Percentiles rank a stretch among this genome's conserved stretches.
Conservation (phyloP, 1,284 basidiomycete species). For the Pseudozyma hubeiensis region DNA sequence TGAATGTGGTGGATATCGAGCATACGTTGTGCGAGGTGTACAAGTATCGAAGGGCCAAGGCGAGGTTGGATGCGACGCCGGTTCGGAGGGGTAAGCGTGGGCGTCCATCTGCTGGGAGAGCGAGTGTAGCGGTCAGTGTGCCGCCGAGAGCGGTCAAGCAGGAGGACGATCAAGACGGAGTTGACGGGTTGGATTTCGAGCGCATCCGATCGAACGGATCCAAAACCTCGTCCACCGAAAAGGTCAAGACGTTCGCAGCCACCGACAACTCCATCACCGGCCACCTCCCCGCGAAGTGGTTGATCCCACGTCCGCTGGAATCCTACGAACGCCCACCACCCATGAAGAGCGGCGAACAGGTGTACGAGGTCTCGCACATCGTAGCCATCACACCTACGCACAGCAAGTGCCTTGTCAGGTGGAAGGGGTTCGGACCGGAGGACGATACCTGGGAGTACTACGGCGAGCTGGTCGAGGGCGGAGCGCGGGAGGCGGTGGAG, state of each 20-base stretch:
- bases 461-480: constrained; percentile 71
- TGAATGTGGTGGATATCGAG: constrained; percentile 74
- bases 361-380: constrained; percentile 48
- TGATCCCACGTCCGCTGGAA: constrained; percentile 23
- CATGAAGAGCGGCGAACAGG: constrained; percentile 24
- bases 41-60: constrained; percentile 74
- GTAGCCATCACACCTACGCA: constrained; percentile 32
- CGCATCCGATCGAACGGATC: constrained; percentile 34
- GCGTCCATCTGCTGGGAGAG: neutral
- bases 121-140: constrained; percentile 3
- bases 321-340: constrained; percentile 33
- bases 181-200: constrained; percentile 32
- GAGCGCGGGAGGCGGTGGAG: constrained; percentile 70
- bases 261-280: constrained; percentile 69
- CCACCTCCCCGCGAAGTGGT: constrained; percentile 34
- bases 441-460: constrained; percentile 77
- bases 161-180: constrained; percentile 32
- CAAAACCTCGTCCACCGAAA: constrained; percentile 18
- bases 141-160: constrained; percentile 15
- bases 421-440: constrained; percentile 74
- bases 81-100: neutral
- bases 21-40: constrained; percentile 78
- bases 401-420: constrained; percentile 73
- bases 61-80: neutral
- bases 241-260: constrained; percentile 22